Conservation (phyloP, 2,329 filamentous ascomycete species). For the Paracorniculantispora psalliotae region DNA sequence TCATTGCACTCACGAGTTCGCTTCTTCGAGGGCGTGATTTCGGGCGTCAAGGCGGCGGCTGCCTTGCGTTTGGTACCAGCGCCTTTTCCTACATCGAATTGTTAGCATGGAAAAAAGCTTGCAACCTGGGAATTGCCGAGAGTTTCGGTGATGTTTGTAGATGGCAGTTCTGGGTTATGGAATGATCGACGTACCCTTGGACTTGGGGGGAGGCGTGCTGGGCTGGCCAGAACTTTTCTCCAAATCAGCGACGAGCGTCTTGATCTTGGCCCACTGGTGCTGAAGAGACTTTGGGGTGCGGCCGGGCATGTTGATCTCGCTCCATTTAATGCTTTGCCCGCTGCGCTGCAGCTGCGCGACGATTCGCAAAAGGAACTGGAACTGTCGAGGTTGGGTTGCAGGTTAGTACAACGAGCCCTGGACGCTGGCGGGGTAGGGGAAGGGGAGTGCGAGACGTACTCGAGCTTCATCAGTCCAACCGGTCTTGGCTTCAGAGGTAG, state of each 20-base stretch:
- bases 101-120: too few species aligned
- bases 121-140: too few species aligned
- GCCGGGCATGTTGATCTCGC: slow-evolving; percentile 17
- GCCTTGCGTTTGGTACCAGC: slow-evolving; percentile 9
- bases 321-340: slow-evolving; percentile 16
- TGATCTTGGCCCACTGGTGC: slow-evolving; percentile 18
- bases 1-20: background rate
- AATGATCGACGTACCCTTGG: slow-evolving; percentile 4
- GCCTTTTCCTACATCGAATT: background rate
- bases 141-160: too few species aligned
- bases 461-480: slow-evolving; percentile 8
- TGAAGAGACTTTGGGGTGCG: slow-evolving; percentile 21
- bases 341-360: slow-evolving; percentile 13
- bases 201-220: slow-evolving; percentile 4
- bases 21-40: slow-evolving; percentile 7
- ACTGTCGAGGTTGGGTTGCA: slow-evolving; percentile 5
- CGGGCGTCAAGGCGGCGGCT: background rate
- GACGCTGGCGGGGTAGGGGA: too few species aligned
- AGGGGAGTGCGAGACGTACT: background rate
- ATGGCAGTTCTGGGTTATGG: too few species aligned
- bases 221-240: slow-evolving; percentile 16
- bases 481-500: background rate
- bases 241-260: slow-evolving; percentile 20
- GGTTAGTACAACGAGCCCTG: background rate
- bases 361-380: slow-evolving; percentile 16